phyloP scores from a whole-genome alignment of 2,329 filamentous ascomycete genomes.

The Talaromyces atroroseus region DNA sequence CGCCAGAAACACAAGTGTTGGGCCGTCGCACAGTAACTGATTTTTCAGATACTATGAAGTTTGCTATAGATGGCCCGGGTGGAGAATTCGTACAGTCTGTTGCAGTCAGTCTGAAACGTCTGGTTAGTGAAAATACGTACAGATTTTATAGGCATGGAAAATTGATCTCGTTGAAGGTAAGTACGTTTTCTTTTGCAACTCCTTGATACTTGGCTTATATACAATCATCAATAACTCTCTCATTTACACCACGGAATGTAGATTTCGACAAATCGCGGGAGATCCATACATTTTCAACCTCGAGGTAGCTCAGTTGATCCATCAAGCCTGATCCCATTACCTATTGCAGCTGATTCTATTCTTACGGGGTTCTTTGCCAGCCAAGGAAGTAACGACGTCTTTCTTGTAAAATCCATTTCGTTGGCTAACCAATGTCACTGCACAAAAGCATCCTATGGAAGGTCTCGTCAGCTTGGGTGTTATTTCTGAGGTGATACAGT shows the following conservation, averaged over 20 bases:
- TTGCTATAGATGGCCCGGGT: slow-evolving; percentile 2
- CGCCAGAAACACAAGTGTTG: not conserved
- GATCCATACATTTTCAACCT: slow-evolving; percentile 3
- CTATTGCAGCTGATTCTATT: slow-evolving; percentile 2
- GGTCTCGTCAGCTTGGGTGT: slow-evolving; percentile 4
- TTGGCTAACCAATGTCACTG: not conserved
- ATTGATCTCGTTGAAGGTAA: slow-evolving; percentile 4
- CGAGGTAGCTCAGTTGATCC: not conserved
- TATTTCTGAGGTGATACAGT: slow-evolving; percentile 5
- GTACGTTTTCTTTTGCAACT: not conserved
- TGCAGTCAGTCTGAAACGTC: not conserved
- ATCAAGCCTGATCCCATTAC: not conserved
- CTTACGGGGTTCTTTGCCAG: slow-evolving; percentile 8
- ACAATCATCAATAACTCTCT: too few species aligned
- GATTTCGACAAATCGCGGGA: slow-evolving; percentile 8
- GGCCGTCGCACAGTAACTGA: not conserved
- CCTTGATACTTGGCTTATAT: not conserved
- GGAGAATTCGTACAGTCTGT: slow-evolving; percentile 6
- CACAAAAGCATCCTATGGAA: not conserved
- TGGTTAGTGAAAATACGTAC: not conserved
- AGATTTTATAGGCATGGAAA: slow-evolving; percentile 1
- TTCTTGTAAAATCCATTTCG: not conserved
- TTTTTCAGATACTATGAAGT: not conserved
- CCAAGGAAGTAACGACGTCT: not conserved
- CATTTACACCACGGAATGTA: not conserved